phyloP scores from a whole-genome alignment of 1,284 basidiomycete genomes.

The Rhodofomes roseus region DNA sequence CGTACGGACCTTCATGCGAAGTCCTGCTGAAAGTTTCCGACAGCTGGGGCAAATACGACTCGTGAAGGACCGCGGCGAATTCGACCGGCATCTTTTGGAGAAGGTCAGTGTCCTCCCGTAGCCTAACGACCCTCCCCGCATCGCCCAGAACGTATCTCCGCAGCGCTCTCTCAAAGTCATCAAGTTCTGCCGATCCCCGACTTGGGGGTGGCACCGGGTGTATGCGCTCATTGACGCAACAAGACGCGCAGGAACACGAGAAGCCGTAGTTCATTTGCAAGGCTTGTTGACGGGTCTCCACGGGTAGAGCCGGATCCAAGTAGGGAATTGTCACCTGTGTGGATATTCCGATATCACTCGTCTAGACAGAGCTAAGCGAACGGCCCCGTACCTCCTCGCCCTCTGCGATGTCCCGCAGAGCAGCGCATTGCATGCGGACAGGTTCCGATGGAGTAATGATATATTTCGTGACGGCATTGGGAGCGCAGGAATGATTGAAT shows the following conservation, averaged over 20 bases:
- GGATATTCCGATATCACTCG: background rate
- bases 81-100: constrained; percentile 36
- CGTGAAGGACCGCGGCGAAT: constrained; percentile 45
- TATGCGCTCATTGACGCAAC: constrained; percentile 36
- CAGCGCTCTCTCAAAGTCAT: constrained; percentile 33
- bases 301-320: constrained; percentile 64
- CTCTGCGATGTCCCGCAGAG: constrained; percentile 48
- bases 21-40: constrained; percentile 60
- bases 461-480: constrained; percentile 68
- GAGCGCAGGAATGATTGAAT: constrained; percentile 76
- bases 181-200: constrained; percentile 21
- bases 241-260: constrained; percentile 46
- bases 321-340: constrained; percentile 69
- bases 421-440: constrained; percentile 57
- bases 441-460: constrained; percentile 33
- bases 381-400: constrained; percentile 61
- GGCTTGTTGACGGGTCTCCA: constrained; percentile 54
- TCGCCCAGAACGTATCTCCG: constrained; percentile 35
- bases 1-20: constrained; percentile 60
- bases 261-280: constrained; percentile 66
- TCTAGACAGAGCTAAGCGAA: background rate
- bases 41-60: constrained; percentile 53
- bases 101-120: constrained; percentile 12
- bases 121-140: constrained; percentile 6
- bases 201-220: constrained; percentile 34